Evolutionary conservation across 352 stramenopile genomes (phyloP).

Genomic region (Phytophthora meadii): DNA sequence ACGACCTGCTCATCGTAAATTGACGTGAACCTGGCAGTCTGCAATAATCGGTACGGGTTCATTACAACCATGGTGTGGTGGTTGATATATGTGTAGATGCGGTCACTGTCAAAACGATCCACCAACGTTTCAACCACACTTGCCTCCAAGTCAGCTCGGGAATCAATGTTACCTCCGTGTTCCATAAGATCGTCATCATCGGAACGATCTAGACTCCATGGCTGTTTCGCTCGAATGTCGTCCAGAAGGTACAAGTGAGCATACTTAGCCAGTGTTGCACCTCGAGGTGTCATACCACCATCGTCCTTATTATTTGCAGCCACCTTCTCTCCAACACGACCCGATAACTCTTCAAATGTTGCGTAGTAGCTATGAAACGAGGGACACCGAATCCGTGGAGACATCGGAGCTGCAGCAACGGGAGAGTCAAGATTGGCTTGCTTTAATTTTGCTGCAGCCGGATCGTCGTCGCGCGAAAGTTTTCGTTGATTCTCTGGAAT

Average conservation of each 20-base stretch:
- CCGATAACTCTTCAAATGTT: constrained; percentile 66
- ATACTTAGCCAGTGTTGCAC: constrained; percentile 81
- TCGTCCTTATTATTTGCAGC: background rate
- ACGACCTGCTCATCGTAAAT: constrained; percentile 87
- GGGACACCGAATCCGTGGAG: constrained; percentile 55
- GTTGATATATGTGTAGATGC: constrained; percentile 70
- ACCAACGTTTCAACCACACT: constrained; percentile 29
- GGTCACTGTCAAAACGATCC: constrained; percentile 52
- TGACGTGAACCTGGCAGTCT: constrained; percentile 78
- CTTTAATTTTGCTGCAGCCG: constrained; percentile 6
- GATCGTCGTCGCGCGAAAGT: constrained; percentile 31
- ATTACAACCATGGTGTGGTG: constrained; percentile 71
- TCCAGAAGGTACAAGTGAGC: constrained; percentile 76
- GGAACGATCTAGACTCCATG: constrained; percentile 62
- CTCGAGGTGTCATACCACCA: constrained; percentile 59
- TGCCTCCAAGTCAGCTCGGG: constrained; percentile 3
- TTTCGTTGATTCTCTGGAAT: constrained; percentile 69
- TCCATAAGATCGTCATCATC: constrained; percentile 51
- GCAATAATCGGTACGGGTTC: constrained; percentile 78
- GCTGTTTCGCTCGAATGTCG: constrained; percentile 57
- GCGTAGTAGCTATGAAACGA: constrained; percentile 81
- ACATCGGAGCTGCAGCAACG: constrained; percentile 18
- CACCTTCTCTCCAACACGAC: constrained; percentile 8
- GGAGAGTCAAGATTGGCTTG: constrained; percentile 15
- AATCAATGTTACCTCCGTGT: background rate